Evolutionary conservation across 441 rosid genomes (phyloP).

Genomic region (Raphanus hybrid): DNA sequence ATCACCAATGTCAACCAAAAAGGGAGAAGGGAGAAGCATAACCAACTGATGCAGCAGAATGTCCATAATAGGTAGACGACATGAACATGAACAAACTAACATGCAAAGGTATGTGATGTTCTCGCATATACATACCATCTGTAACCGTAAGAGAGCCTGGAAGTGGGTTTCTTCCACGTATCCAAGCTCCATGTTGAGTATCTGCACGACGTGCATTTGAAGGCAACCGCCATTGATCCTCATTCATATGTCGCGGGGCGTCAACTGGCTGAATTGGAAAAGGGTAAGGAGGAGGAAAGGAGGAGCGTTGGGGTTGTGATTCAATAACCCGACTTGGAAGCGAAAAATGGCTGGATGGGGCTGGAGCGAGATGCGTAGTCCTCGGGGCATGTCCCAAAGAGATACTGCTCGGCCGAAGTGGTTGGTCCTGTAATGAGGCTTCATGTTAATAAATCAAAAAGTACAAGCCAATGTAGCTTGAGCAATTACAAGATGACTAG

Average conservation of each 20-base stretch:
- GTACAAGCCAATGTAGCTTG: slow-evolving; percentile 1
- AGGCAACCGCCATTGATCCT: slow-evolving; percentile 75
- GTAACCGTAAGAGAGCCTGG: slow-evolving; percentile 63
- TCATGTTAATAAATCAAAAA: slow-evolving; percentile 48
- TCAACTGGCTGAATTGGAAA: slow-evolving; percentile 69
- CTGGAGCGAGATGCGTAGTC: slow-evolving; percentile 58
- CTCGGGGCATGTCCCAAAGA: slow-evolving; percentile 63
- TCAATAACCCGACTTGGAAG: slow-evolving; percentile 62
- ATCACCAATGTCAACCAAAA: slow-evolving; percentile 4
- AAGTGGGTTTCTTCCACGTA: slow-evolving; percentile 68
- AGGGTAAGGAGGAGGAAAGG: slow-evolving; percentile 60
- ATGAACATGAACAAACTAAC: slow-evolving; percentile 23
- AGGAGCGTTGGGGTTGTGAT: slow-evolving; percentile 63
- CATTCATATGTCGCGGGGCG: slow-evolving; percentile 54
- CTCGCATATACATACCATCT: slow-evolving; percentile 62
- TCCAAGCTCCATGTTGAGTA: slow-evolving; percentile 71
- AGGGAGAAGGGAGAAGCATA: slow-evolving; percentile 2
- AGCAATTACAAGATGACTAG: slow-evolving; percentile 1
- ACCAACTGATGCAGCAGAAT: slow-evolving; percentile 1
- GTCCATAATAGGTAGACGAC: background rate
- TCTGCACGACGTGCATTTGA: slow-evolving; percentile 55
- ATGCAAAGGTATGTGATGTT: slow-evolving; percentile 11
- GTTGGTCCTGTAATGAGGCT: slow-evolving; percentile 68
- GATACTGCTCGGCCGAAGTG: slow-evolving; percentile 58
- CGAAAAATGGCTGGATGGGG: slow-evolving; percentile 65